These are phyloP conservation scores for Moricandia arvensis DNA, from an alignment of 345 rosid species.

Conservation along the genomic window DNA sequence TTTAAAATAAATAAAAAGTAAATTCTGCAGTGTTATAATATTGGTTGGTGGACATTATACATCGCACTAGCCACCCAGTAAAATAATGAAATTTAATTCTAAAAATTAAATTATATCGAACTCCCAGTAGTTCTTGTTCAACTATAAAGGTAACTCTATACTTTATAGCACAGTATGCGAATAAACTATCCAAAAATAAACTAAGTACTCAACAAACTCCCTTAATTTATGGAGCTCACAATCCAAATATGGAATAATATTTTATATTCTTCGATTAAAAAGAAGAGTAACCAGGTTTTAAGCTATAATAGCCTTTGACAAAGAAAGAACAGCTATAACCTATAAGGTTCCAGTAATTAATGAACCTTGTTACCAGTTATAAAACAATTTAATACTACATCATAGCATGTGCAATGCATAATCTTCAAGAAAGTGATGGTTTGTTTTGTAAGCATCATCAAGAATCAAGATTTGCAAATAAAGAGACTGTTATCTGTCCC, in stretches of 20 bases:
- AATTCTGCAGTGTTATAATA: neutral
- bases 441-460: conserved; percentile 36
- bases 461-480: conserved; percentile 14
- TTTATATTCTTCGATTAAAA: conserved; percentile 12
- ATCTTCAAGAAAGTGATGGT: conserved; percentile 33
- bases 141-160: conserved; percentile 23
- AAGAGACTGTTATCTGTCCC: conserved; percentile 17
- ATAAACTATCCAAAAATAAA: neutral
- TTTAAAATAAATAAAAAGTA: neutral
- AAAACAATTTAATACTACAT: neutral
- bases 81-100: neutral
- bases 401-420: conserved; percentile 18
- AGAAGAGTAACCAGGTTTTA: neutral
- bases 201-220: conserved; percentile 24
- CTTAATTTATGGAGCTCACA: conserved; percentile 35
- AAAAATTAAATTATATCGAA: neutral
- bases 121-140: conserved; percentile 7
- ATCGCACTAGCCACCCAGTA: neutral
- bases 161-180: conserved; percentile 4
- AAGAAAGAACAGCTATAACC: neutral
- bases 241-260: conserved; percentile 2
- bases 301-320: neutral
- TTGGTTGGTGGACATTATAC: neutral
- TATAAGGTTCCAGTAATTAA: conserved; percentile 13
- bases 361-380: neutral